A percentile compares a stretch with the other conserved stretches of the same genome.
phyloP scores from a whole-genome alignment of 1,284 basidiomycete species.

The Phellopilus nigrolimitatus region DNA sequence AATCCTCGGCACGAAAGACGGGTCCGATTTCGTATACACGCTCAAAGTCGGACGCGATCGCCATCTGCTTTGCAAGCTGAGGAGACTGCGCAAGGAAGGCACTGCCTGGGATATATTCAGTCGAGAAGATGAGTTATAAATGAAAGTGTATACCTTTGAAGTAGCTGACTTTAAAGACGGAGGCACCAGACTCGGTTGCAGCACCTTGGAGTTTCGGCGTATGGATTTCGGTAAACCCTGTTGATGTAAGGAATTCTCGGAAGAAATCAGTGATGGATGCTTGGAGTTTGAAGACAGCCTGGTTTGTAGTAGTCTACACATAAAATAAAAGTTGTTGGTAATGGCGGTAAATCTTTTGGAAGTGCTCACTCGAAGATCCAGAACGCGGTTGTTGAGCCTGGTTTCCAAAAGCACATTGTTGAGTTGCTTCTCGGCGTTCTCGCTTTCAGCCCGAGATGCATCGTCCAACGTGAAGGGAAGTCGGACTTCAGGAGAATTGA shows the following conservation, averaged over 20 bases:
- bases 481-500: conserved; percentile 16
- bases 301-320: conserved; percentile 85
- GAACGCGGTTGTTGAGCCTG: conserved; percentile 90
- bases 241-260: conserved; percentile 74
- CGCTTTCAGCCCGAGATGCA: conserved; percentile 68
- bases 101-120: conserved; percentile 47
- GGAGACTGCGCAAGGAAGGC: conserved; percentile 97
- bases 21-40: conserved; percentile 96
- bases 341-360: background rate
- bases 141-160: conserved; percentile 74
- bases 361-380: conserved; percentile 81
- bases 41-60: conserved; percentile 97
- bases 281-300: conserved; percentile 93
- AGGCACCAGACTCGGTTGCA: conserved; percentile 94
- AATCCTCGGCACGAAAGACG: conserved; percentile 98
- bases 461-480: conserved; percentile 88
- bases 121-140: background rate
- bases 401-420: conserved; percentile 80
- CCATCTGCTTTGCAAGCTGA: conserved; percentile 99
- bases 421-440: conserved; percentile 39
- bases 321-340: conserved; percentile 17
- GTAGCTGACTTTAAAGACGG: conserved; percentile 97
- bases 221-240: conserved; percentile 93
- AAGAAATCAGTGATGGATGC: conserved; percentile 87
- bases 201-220: conserved; percentile 97